Evolutionary conservation across 306 rosid genomes (phyloP).

Genomic region (Fagus sylvatica): DNA sequence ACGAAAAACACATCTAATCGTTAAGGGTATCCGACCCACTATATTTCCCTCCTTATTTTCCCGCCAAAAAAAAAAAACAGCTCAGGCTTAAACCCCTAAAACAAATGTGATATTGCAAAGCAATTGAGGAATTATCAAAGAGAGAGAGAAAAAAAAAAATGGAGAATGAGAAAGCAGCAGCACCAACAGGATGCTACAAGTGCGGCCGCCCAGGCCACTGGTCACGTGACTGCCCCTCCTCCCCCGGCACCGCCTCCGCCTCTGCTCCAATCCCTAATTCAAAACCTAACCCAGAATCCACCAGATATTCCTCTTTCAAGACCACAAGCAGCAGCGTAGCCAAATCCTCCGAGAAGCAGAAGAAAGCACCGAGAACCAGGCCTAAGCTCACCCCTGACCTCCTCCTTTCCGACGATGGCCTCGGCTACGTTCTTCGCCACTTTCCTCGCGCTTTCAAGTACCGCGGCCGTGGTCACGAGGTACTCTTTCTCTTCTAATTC

Average conservation of each 20-base stretch:
- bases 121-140: no score
- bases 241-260: conserved; percentile 1
- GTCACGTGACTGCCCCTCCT: conserved; percentile 86
- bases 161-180: conserved; percentile 31
- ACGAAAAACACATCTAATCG: no score
- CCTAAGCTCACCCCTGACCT: conserved; percentile 88
- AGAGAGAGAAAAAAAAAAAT: neutral
- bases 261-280: conserved; percentile 30
- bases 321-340: neutral
- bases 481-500: conserved; percentile 6
- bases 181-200: conserved; percentile 87
- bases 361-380: conserved; percentile 55
- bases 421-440: conserved; percentile 91
- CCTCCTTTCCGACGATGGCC: conserved; percentile 89
- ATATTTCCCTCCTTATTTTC: no score
- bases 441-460: conserved; percentile 81
- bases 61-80: no score
- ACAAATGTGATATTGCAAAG: no score
- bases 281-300: conserved; percentile 28
- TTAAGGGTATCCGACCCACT: no score
- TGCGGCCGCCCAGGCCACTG: conserved; percentile 93
- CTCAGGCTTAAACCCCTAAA: no score
- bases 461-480: conserved; percentile 92
- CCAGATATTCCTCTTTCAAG: conserved; percentile 29
- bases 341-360: conserved; percentile 46